A percentile compares a stretch with the other conserved stretches of the same genome.
Conservation (phyloP, 345 rosid genomes). For the Hevea brasiliensis region DNA sequence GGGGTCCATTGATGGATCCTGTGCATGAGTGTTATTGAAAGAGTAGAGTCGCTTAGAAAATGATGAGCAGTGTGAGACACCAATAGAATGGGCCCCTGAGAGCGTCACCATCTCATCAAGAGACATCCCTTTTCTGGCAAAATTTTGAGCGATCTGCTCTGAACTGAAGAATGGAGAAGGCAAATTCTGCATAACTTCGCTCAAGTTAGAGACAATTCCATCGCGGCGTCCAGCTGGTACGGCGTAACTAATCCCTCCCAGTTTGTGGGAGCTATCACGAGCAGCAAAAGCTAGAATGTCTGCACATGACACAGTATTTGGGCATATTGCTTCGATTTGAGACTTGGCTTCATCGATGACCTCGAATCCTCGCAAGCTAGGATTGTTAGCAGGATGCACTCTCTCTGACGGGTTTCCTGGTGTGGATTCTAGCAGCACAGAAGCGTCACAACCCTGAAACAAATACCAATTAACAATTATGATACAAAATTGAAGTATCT, state of each 20-base stretch:
- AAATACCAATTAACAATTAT: too few relatives aligned
- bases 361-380: constrained; percentile 34
- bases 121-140: constrained; percentile 38
- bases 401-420: constrained; percentile 30
- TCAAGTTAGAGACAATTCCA: constrained; percentile 4
- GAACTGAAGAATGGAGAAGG: too few relatives aligned
- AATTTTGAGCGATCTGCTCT: constrained; percentile 7
- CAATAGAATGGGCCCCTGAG: constrained; percentile 35
- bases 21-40: too few relatives aligned
- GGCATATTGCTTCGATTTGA: too few relatives aligned
- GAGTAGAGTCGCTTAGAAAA: constrained; percentile 35
- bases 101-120: constrained; percentile 38
- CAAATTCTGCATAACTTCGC: too few relatives aligned
- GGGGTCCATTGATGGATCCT: constrained; percentile 18
- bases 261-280: constrained; percentile 30
- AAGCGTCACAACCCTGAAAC: constrained; percentile 49
- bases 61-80: constrained; percentile 43
- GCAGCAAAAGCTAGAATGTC: constrained; percentile 23
- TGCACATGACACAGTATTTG: too few relatives aligned
- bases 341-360: too few relatives aligned
- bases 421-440: constrained; percentile 36
- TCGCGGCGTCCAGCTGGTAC: constrained; percentile 47
- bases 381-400: constrained; percentile 40
- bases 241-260: constrained; percentile 31
- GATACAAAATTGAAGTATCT: too few relatives aligned